These are phyloP conservation scores for Chiua sp. DNA, from an alignment of 1,284 basidiomycete species.

Conservation along the genomic window DNA sequence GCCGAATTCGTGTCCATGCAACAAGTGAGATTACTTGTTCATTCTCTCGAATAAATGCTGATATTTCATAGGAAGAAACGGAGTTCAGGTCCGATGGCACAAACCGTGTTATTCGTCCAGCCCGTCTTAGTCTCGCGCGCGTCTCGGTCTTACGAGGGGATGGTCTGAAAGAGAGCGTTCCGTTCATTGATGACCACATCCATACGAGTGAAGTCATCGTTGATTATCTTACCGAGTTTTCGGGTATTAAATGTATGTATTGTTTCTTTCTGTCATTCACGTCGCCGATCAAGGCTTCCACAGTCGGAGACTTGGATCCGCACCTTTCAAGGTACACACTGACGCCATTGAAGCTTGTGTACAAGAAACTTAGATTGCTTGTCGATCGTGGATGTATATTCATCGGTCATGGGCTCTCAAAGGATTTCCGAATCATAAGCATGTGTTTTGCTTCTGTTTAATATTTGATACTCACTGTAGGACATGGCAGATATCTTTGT, in stretches of 20 bases:
- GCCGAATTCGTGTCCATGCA: constrained; percentile 98
- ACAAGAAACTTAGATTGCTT: constrained; percentile 95
- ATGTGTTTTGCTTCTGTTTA: constrained; percentile 37
- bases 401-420: constrained; percentile 98
- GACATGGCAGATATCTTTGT: constrained; percentile 84
- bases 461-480: background rate
- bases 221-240: constrained; percentile 97
- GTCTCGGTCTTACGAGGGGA: constrained; percentile 94
- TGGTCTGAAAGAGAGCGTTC: constrained; percentile 78
- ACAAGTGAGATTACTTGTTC: constrained; percentile 53
- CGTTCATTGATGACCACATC: constrained; percentile 99
- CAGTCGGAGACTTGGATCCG: constrained; percentile 93
- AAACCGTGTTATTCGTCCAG: constrained; percentile 91
- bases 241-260: constrained; percentile 89
- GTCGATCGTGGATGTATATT: constrained; percentile 97
- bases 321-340: constrained; percentile 85
- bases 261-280: background rate
- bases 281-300: constrained; percentile 1
- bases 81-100: constrained; percentile 96
- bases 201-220: constrained; percentile 95
- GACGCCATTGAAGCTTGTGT: constrained; percentile 94
- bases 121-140: constrained; percentile 90
- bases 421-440: constrained; percentile 99
- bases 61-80: constrained; percentile 77
- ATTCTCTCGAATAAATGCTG: background rate